Conservation (phyloP, 2,329 filamentous ascomycete genomes). For the Capronia epimyces region DNA sequence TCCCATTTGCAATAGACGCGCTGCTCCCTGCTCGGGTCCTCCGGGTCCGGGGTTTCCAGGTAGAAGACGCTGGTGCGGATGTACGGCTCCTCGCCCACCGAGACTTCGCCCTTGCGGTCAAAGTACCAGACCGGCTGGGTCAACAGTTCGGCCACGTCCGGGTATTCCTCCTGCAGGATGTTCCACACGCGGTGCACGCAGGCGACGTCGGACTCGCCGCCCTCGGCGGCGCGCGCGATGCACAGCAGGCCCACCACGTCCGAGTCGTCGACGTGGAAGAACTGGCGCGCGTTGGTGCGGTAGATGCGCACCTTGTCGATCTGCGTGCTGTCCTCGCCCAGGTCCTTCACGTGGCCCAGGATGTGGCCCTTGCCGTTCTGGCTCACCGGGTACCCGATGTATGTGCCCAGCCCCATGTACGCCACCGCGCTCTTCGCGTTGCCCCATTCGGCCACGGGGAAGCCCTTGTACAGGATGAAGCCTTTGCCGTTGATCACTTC, state of each 20-base stretch:
- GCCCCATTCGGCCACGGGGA: slow-evolving; percentile 71
- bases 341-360: slow-evolving; percentile 82
- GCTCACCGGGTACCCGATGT: slow-evolving; percentile 80
- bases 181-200: slow-evolving; percentile 79
- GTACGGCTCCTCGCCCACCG: slow-evolving; percentile 67
- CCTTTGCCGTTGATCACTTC: slow-evolving; percentile 79
- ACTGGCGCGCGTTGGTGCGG: slow-evolving; percentile 77
- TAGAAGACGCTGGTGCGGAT: slow-evolving; percentile 70
- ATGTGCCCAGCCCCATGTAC: slow-evolving; percentile 84
- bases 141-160: slow-evolving; percentile 70
- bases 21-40: slow-evolving; percentile 26
- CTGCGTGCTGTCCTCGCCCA: slow-evolving; percentile 72
- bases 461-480: slow-evolving; percentile 82
- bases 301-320: slow-evolving; percentile 88
- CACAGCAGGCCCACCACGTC: slow-evolving; percentile 82
- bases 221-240: slow-evolving; percentile 69
- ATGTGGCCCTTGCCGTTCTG: slow-evolving; percentile 83
- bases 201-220: slow-evolving; percentile 78
- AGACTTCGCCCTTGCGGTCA: slow-evolving; percentile 81
- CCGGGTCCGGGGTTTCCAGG: slow-evolving; percentile 54
- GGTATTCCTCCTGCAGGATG: slow-evolving; percentile 64
- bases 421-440: slow-evolving; percentile 73
- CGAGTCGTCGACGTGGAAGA: slow-evolving; percentile 77
- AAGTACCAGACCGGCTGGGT: slow-evolving; percentile 84
- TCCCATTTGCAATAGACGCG: slow-evolving; percentile 82